These are phyloP conservation scores for Ophiostoma pallidulum DNA, from an alignment of 2,329 filamentous ascomycete genomes.

Conservation along the genomic window DNA sequence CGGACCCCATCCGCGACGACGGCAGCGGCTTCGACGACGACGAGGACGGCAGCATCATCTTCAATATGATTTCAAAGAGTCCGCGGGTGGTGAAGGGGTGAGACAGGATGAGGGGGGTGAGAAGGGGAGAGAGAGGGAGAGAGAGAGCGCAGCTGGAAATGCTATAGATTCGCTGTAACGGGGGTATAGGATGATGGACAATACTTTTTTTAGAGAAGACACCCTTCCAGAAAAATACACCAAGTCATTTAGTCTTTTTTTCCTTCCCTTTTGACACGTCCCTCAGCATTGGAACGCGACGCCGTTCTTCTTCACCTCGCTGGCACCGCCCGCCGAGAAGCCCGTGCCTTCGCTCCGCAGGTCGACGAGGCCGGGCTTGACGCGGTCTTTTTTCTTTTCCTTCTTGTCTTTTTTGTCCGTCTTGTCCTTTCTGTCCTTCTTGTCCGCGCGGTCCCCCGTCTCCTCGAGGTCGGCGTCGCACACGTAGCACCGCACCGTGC, in stretches of 20 bases:
- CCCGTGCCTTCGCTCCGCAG: constrained; percentile 83
- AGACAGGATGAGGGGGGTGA: too few species aligned
- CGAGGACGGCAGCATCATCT: constrained; percentile 6
- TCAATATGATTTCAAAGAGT: constrained; percentile 13
- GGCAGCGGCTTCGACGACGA: background rate
- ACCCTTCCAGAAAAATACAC: background rate
- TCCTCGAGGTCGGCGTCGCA: constrained; percentile 70
- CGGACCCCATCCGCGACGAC: background rate
- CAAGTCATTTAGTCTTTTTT: background rate
- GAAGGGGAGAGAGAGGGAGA: too few species aligned
- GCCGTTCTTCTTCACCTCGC: constrained; percentile 67
- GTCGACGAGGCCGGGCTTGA: constrained; percentile 65
- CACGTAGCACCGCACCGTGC: constrained; percentile 65
- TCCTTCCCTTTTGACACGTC: background rate
- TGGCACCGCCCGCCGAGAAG: constrained; percentile 80
- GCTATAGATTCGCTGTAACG: too few species aligned
- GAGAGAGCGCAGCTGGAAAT: background rate
- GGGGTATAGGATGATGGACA: too few species aligned
- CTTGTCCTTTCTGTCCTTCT: constrained; percentile 32
- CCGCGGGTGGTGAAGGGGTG: constrained; percentile 4
- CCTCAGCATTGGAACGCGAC: constrained; percentile 32
- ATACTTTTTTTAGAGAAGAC: too few species aligned
- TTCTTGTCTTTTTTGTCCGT: constrained; percentile 31
- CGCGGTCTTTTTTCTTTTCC: constrained; percentile 40
- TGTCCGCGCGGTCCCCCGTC: constrained; percentile 28